Conservation (phyloP, 345 rosid genomes). For the Eucalyptus viminalis region DNA sequence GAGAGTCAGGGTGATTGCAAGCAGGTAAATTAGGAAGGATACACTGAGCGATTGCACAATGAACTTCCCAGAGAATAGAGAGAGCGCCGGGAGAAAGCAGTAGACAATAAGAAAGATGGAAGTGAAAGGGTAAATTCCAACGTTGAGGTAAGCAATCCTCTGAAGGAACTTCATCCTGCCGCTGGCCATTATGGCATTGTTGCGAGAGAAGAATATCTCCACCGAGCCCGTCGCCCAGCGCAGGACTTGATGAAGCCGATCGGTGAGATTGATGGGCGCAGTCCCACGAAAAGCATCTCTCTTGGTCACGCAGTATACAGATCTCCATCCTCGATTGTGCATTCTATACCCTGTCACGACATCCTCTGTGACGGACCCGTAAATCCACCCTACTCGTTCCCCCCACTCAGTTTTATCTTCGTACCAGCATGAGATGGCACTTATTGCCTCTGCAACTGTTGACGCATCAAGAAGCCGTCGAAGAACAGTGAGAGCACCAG, state of each 20-base stretch:
- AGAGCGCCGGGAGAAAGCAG: slow-evolving; percentile 78
- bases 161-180: slow-evolving; percentile 47
- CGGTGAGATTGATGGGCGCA: slow-evolving; percentile 70
- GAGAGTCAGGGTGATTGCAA: slow-evolving; percentile 44
- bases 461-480: slow-evolving; percentile 37
- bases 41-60: slow-evolving; percentile 38
- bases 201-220: slow-evolving; percentile 78
- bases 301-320: slow-evolving; percentile 55
- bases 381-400: slow-evolving; percentile 62
- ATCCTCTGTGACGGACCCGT: slow-evolving; percentile 80
- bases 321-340: slow-evolving; percentile 88
- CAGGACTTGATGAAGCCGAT: slow-evolving; percentile 77
- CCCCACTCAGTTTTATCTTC: slow-evolving; percentile 94
- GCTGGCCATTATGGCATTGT: slow-evolving; percentile 61
- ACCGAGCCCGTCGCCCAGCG: slow-evolving; percentile 90
- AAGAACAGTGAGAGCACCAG: slow-evolving; percentile 45
- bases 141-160: slow-evolving; percentile 75
- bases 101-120: slow-evolving; percentile 70
- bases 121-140: slow-evolving; percentile 79
- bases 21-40: slow-evolving; percentile 50
- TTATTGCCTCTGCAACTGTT: slow-evolving; percentile 56
- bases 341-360: slow-evolving; percentile 75
- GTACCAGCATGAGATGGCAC: slow-evolving; percentile 77
- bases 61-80: slow-evolving; percentile 60
- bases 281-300: slow-evolving; percentile 77